These are phyloP conservation scores for Puccinia polysora DNA, from an alignment of 1,284 basidiomycete genomes.

Conservation along the genomic window DNA sequence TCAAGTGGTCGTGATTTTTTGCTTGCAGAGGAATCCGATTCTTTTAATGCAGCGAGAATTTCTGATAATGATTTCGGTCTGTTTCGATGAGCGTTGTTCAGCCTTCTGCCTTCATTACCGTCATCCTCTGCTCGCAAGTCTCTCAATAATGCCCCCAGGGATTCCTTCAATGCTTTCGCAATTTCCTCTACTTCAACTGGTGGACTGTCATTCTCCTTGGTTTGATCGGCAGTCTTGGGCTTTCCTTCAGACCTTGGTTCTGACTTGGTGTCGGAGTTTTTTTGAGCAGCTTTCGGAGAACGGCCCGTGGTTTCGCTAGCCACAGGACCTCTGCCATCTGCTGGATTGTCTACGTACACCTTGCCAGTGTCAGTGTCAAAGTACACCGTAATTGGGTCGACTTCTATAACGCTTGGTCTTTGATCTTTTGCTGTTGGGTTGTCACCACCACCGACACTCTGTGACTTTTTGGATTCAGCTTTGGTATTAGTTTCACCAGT, in stretches of 20 bases:
- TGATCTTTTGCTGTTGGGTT: background rate
- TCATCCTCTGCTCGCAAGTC: constrained; percentile 23
- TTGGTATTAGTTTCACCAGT: background rate
- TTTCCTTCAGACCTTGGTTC: background rate
- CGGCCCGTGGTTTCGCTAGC: background rate
- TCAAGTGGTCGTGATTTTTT: background rate
- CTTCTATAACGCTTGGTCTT: background rate
- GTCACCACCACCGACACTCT: background rate
- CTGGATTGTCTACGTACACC: constrained; percentile 22
- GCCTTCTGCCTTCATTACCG: background rate
- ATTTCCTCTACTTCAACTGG: constrained; percentile 11
- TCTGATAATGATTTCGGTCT: constrained; percentile 5
- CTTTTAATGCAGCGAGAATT: constrained; percentile 2
- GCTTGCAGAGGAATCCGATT: background rate
- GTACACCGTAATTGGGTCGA: constrained; percentile 33
- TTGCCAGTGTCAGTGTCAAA: constrained; percentile 33
- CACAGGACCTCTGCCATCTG: background rate
- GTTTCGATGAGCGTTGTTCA: background rate
- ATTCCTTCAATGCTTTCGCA: constrained; percentile 30
- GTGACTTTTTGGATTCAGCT: background rate
- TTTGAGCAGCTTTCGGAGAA: constrained; percentile 1
- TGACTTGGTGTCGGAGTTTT: background rate
- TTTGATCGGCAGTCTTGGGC: background rate
- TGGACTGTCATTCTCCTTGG: background rate
- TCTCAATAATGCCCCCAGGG: constrained; percentile 1